A percentile compares a stretch with the other conserved stretches of the same genome.
Conservation (phyloP, 2,329 filamentous ascomycete genomes). For the Scytalidium sp. region DNA sequence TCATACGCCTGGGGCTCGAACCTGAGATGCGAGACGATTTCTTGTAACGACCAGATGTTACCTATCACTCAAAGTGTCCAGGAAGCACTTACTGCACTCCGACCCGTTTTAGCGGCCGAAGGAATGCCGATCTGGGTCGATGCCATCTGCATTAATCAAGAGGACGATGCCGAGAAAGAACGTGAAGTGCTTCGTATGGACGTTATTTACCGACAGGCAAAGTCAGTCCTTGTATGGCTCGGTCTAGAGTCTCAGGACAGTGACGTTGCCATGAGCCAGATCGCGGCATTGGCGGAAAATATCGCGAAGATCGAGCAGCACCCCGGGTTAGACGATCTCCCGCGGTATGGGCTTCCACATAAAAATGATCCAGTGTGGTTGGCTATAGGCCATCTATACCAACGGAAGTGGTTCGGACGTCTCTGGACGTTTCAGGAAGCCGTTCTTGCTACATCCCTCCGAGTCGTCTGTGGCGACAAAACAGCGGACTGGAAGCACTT, state of each 20-base stretch:
- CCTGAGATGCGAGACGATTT: background rate
- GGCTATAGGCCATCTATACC: conserved; percentile 1
- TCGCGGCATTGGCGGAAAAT: background rate
- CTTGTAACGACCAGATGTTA: background rate
- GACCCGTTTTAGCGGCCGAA: background rate
- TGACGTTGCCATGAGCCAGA: conserved; percentile 2
- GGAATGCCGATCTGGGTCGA: conserved; percentile 16
- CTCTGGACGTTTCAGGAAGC: conserved; percentile 8
- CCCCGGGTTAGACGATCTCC: background rate
- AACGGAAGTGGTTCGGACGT: conserved; percentile 1
- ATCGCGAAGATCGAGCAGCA: background rate
- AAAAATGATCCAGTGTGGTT: conserved; percentile 1
- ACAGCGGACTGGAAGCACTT: background rate
- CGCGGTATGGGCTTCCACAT: conserved; percentile 1
- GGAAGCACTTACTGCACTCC: background rate
- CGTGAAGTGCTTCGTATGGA: conserved; percentile 15
- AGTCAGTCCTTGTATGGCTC: conserved; percentile 4
- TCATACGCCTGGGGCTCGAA: conserved; percentile 3
- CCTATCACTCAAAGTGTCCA: conserved; percentile 1
- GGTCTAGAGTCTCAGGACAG: conserved; percentile 1
- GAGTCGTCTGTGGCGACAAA: background rate
- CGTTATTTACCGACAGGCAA: background rate
- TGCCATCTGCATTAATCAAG: conserved; percentile 21
- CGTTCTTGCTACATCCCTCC: background rate
- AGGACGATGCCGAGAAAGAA: conserved; percentile 17